Evolutionary conservation across 257 asterid genomes (phyloP).

Genomic region (Solanum pennellii): DNA sequence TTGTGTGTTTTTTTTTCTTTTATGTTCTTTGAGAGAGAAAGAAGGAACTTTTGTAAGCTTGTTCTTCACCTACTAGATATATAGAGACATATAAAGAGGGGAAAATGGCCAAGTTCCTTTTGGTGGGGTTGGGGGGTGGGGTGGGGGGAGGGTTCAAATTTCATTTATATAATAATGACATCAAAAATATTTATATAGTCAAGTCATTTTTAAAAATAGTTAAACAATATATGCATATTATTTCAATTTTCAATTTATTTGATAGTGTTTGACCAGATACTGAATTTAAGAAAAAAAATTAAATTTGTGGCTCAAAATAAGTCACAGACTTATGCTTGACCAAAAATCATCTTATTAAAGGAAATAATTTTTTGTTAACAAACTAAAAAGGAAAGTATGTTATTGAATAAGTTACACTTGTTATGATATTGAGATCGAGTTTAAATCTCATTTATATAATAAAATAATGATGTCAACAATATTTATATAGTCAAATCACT

Average conservation of each 20-base stretch:
- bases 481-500: not conserved
- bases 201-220: not conserved
- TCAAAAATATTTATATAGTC: not conserved
- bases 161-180: not conserved
- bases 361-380: not conserved
- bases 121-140: not conserved
- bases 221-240: not conserved
- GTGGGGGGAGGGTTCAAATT: not conserved
- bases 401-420: not conserved
- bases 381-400: not conserved
- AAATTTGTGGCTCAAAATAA: not conserved
- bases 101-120: not conserved
- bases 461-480: fast-evolving
- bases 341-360: not conserved
- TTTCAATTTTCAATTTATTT: not conserved
- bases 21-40: constrained; percentile 10
- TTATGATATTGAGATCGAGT: too few species aligned
- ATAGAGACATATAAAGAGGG: constrained; percentile 3
- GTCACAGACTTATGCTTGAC: fast-evolving
- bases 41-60: constrained; percentile 31
- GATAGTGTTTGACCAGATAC: not conserved
- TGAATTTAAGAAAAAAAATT: not conserved
- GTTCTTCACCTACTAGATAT: not conserved
- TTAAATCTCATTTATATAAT: not conserved
- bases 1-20: not conserved